Evolutionary conservation across 2,329 filamentous ascomycete species (phyloP), one percentile per base, ranked within the genome.

Genomic region (Beauveria varroae): DNA sequence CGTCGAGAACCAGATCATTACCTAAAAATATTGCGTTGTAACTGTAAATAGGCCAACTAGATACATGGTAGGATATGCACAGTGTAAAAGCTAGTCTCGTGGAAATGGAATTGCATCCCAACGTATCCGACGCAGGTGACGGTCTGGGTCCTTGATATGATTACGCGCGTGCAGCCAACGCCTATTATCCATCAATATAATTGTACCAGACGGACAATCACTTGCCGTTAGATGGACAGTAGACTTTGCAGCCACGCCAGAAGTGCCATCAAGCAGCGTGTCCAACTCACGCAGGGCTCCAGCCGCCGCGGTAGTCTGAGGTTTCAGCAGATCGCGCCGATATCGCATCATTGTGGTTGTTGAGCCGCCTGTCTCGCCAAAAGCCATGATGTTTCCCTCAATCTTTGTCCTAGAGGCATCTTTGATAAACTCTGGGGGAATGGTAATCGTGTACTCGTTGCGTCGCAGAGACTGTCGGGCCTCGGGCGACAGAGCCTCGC

Each of bases 361-460:
- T 16, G 30, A 34, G 16, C 26, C 41, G 41, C 46, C 1, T 5
- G 30, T 34, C 4, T 34, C 3, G 1, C 30, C 30, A 34, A 34
- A 34, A 34, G 55, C 1, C 72, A 51, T 8, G 72, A 62, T 1
- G 0, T 65, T 61, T 3, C 71, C 70, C 3, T 64, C 46, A 1
- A 56, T 53, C 14, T 56, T 26, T 6, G 28, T 41, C 60, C 2
- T 10, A 1, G 0, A 65, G 56, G 5, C 28, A 6, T 70, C 54
- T 30, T 74, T 74, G 65, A 75, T 68, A 51, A 76, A 74, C 51
- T 76, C 73, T 0, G 66, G 66, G 0, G 73, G 74, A 1, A 72
- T 70, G 0, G 52, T 61, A 51, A 77, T 72, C 0, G 63, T 64
- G 59, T 68, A 77, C 12, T 75, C 70, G 1, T 67, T 67, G 0